These are phyloP conservation scores for Leccinum subtestaceum DNA, from an alignment of 768 basidiomycete genomes.

Conservation along the genomic window DNA sequence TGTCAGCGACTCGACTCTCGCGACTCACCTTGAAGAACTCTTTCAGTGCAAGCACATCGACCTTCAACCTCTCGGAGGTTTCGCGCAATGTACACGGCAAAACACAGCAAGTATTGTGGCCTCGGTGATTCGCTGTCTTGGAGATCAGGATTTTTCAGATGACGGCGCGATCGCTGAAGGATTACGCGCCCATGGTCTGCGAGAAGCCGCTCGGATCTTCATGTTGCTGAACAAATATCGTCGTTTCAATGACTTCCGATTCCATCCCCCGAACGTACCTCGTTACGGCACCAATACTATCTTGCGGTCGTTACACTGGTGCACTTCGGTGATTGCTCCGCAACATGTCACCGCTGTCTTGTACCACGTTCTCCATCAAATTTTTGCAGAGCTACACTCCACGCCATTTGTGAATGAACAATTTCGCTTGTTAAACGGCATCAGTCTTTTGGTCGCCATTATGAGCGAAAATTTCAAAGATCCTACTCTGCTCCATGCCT, in stretches of 20 bases:
- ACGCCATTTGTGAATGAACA: slow-evolving; percentile 84
- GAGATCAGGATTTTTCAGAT: slow-evolving; percentile 61
- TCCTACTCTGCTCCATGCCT: slow-evolving; percentile 57
- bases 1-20: slow-evolving; percentile 16
- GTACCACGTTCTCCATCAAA: slow-evolving; percentile 73
- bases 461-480: slow-evolving; percentile 55
- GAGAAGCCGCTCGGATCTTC: slow-evolving; percentile 46
- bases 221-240: slow-evolving; percentile 52
- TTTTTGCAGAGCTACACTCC: slow-evolving; percentile 63
- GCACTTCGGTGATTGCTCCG: slow-evolving; percentile 40
- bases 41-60: slow-evolving; percentile 36
- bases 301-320: slow-evolving; percentile 59
- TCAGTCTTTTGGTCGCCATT: slow-evolving; percentile 72
- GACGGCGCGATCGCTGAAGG: slow-evolving; percentile 48
- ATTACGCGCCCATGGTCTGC: slow-evolving; percentile 38
- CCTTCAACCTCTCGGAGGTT: slow-evolving; percentile 28
- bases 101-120: slow-evolving; percentile 57
- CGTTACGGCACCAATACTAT: slow-evolving; percentile 48
- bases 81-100: slow-evolving; percentile 37
- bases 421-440: slow-evolving; percentile 64
- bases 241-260: slow-evolving; percentile 41
- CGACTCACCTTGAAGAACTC: slow-evolving; percentile 33
- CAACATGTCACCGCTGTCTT: slow-evolving; percentile 55
- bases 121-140: slow-evolving; percentile 58
- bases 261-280: slow-evolving; percentile 68